phyloP scores from a whole-genome alignment of 345 rosid species.

The Raphanus sativus region DNA sequence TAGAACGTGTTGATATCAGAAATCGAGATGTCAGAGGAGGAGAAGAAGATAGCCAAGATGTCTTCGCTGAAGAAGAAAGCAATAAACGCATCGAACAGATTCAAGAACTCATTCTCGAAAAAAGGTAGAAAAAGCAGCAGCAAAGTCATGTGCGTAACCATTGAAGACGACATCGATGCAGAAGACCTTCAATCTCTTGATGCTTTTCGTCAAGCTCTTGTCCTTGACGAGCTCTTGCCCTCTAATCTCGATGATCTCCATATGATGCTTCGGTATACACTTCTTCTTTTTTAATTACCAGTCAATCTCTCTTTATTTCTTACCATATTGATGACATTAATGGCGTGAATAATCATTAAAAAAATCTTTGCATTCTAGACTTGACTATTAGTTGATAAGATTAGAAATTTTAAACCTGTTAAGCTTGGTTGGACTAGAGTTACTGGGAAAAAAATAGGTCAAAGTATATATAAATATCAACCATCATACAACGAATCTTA shows the following conservation, averaged over 20 bases:
- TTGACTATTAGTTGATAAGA: neutral
- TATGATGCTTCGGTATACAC: neutral
- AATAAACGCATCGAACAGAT: neutral
- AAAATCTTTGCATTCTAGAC: neutral
- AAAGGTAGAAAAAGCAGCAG: neutral
- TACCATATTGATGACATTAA: neutral
- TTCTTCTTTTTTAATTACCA: neutral
- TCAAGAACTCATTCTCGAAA: neutral
- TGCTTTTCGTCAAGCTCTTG: neutral
- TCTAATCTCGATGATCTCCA: neutral
- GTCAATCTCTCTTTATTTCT: neutral
- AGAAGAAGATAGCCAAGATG: neutral
- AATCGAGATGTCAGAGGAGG: neutral
- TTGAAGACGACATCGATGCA: neutral
- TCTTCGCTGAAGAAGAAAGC: neutral
- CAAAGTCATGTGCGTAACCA: neutral
- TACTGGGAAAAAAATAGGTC: neutral
- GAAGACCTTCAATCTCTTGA: neutral
- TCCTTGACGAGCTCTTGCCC: neutral
- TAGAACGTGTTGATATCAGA: neutral
- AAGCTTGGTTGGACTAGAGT: neutral
- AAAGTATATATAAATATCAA: neutral
- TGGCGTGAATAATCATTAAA: neutral
- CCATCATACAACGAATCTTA: neutral
- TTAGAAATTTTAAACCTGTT: neutral